Evolutionary conservation across 176 grass and related monocot genomes (phyloP), one percentile per base, ranked within the genome.

Genomic region (Ensete glaucum): DNA sequence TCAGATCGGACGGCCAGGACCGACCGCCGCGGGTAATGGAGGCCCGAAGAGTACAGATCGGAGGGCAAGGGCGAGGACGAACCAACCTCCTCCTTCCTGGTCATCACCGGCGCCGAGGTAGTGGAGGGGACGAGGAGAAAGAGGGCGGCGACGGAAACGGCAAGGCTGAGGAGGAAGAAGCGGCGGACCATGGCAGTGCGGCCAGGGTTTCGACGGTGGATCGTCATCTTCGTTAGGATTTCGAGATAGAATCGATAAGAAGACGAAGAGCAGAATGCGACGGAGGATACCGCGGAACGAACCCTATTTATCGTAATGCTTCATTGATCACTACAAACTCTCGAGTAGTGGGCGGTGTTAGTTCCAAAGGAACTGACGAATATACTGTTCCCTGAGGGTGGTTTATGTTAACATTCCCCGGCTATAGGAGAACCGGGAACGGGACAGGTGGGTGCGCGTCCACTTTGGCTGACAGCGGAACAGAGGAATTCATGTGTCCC

Each of bases 1-100:
- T 89, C 84, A 20, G 84, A 83, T 29, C 71, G 78, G 62, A 78
- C 73, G 25, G 84, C 82, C 7, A 77, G 58, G 11, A 77, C 19
- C 17, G 75, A 77, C 52, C 75, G 59, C 19, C 59, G 59, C 3
- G 12, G 0, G 9, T 52, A 50, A 70, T 70, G 67, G 67, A 70
- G n/a, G 67, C 12, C 82, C 76, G 66, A 86, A 64, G 66, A 79
- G 77, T 62, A 83, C 87, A 21, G 82, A 83, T 50, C 74, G 78
- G 72, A 80, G 76, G 24, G 75, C 76, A 9, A 50, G 27, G 29
- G 17, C 10, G 29, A 15, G 27, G 50, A 20, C 55, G 73, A 34
- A 21, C 20, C 4, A 9, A 29, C 13, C 12, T 21, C 16, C 72
- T 74, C 72, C 22, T 16, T 53, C 53, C 22, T 8, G 75, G 5